Evolutionary conservation across 2,329 filamentous ascomycete genomes (phyloP).

Genomic region (Trichoderma arundinaceum): DNA sequence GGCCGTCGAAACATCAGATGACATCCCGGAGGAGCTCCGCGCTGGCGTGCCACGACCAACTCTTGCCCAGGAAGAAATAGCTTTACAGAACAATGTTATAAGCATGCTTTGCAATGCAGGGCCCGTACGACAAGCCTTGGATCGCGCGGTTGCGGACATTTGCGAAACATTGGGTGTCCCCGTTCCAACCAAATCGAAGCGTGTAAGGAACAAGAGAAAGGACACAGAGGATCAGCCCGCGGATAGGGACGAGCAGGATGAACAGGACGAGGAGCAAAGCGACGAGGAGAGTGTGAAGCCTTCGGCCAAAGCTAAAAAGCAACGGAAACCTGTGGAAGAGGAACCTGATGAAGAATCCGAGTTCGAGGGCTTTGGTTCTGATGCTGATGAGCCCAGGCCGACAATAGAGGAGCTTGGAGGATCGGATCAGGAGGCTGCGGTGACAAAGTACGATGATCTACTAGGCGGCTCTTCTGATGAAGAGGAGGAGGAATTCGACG

Average conservation of each 20-base stretch:
- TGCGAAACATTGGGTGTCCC: slow-evolving; percentile 57
- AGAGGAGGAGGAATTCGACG: slow-evolving; percentile 49
- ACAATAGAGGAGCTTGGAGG: slow-evolving; percentile 38
- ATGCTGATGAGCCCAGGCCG: slow-evolving; percentile 39
- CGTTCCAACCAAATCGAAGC: slow-evolving; percentile 50
- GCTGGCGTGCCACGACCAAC: slow-evolving; percentile 56
- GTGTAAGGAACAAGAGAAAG: slow-evolving; percentile 41
- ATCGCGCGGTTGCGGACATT: slow-evolving; percentile 55
- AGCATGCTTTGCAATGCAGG: slow-evolving; percentile 61
- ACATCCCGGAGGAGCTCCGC: slow-evolving; percentile 56
- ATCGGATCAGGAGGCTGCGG: slow-evolving; percentile 43
- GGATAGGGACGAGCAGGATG: slow-evolving; percentile 27
- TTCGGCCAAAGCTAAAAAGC: slow-evolving; percentile 30
- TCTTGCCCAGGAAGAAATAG: slow-evolving; percentile 57
- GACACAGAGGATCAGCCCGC: slow-evolving; percentile 42
- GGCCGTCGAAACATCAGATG: slow-evolving; percentile 56
- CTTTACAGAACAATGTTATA: slow-evolving; percentile 63
- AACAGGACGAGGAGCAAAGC: background rate
- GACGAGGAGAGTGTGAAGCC: slow-evolving; percentile 3
- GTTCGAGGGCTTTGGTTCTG: slow-evolving; percentile 47
- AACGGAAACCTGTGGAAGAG: slow-evolving; percentile 37
- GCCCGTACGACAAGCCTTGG: slow-evolving; percentile 56
- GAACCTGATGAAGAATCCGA: slow-evolving; percentile 46
- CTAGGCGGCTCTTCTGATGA: slow-evolving; percentile 54
- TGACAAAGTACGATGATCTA: slow-evolving; percentile 53